Evolutionary conservation across 1,284 basidiomycete species (phyloP), one percentile per base, ranked within the genome.

Genomic region (Prillingera fragicola): DNA sequence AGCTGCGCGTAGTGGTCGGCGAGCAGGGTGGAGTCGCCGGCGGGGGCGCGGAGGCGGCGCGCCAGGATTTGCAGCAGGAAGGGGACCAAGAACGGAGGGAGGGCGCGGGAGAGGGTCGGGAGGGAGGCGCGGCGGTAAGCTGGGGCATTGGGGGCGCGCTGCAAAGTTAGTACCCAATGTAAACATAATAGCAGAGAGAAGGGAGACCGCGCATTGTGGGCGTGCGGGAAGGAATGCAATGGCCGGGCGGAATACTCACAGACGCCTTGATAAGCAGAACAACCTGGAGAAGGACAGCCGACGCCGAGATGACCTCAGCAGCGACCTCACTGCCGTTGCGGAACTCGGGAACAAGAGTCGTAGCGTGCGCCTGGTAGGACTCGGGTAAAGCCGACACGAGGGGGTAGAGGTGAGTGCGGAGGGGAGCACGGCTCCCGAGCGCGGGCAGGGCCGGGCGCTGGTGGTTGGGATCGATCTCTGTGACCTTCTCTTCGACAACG

Each of bases 1-100:
- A 89, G 75, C 41, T 80, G 77, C 14, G 85, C 80, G 62, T 94
- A 87, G 67, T 95, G 90, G 10, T 70, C 54, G 3, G 64, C 54
- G 1, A 65, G 53, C 14, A 67, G 54, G 22, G 48, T 44, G 8
- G 52, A 48, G 26, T 57, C 44, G 25, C 46, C 34, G 1, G 57
- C 25, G 8, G 47, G 34, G 5, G 55, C 41, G n/a, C 65, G 60
- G 14, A 69, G 47, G 25, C 48, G 53, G 8, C 66, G 59, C 0
- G 67, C 47, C 8, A 67, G 33, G 17, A 70, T 55, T 25, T 55
- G 52, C 14, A 70, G 52, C 3, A 55, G 21, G 15, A 69, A 41
- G 3, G 65, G 56, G 37, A 65, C 45, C 37, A 68, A 43, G 55
- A 61, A 69, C 1, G 69, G 63, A 1, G 55, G 28, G 7, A 65